Evolutionary conservation across 139 green algal genomes (phyloP), one percentile per base, ranked within the genome.

Genomic region (Chlorella sp.): DNA sequence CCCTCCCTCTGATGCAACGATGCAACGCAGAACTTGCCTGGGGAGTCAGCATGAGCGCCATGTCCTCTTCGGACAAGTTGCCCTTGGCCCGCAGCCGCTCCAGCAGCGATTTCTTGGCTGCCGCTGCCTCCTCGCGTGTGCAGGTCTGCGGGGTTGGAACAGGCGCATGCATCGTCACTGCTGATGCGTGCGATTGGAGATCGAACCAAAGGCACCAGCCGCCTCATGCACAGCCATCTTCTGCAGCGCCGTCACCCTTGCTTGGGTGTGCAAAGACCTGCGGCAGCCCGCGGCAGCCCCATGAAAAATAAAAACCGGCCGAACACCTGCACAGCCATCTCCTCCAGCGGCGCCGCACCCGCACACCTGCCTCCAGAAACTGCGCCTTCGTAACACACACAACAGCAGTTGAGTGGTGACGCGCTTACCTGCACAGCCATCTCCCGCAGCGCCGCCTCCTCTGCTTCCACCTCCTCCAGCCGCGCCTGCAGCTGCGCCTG

Each of bases 1-100:
- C 38, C 69, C 24, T 41, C 38, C 19, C 24, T 4, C 65, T 73
- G 3, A 19, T 73, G n/a, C 34, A 51, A 67, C 48, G 32, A n/a
- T n/a, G n/a, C n/a, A n/a, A n/a, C n/a, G n/a, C n/a, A n/a, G n/a
- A 26, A 40, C 48, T 20, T 34, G 77, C 73, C 17, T 81, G 41
- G 14, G 9, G 4, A 17, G 60, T 75, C 14, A 89, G 81, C 14
- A 62, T 74, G 30, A 44, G 40, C n/a, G 36, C 51, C 32, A 87
- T 58, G 30, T 90, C 28, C 24, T 90, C 75, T 3, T 89, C 82
- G n/a, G 20, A 41, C 36, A 83, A 22, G n/a, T 56, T 67, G n/a
- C 26, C 67, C 68, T 85, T 89, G 58, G 44, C 58, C 26, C 34
- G 64, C 51, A 82, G 83, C 65, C 72, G 64, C 28, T 62, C 85